Evolutionary conservation across 768 basidiomycete species (phyloP).

Genomic region (Boletales sp.): DNA sequence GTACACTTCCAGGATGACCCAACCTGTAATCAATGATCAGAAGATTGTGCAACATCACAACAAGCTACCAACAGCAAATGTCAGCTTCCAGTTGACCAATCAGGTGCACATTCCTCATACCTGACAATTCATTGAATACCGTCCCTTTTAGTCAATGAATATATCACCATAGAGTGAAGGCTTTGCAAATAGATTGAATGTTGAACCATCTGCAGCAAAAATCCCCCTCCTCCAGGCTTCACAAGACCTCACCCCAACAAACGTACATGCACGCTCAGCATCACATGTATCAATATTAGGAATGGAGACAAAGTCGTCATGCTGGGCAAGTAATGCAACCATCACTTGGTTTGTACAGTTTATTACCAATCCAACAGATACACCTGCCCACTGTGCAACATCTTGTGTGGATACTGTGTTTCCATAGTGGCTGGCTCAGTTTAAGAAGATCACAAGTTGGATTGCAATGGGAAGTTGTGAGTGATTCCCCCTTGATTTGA

Average conservation of each 20-base stretch:
- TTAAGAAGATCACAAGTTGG: too few species aligned
- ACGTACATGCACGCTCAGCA: not conserved
- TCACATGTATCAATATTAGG: not conserved
- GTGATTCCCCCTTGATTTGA: too few species aligned
- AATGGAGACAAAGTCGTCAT: constrained; percentile 1
- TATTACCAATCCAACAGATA: not conserved
- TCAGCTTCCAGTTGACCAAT: too few species aligned
- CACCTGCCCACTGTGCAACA: too few species aligned
- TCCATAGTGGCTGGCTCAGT: too few species aligned
- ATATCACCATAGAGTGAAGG: not conserved
- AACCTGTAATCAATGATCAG: constrained; percentile 26
- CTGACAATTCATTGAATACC: constrained; percentile 4
- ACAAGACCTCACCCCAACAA: not conserved
- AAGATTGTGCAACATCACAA: constrained; percentile 25
- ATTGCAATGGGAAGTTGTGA: too few species aligned
- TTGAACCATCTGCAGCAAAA: constrained; percentile 4
- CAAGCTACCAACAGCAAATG: constrained; percentile 17
- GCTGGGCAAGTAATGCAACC: not conserved
- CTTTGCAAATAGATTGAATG: not conserved
- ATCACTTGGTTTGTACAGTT: constrained; percentile 6
- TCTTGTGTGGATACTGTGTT: too few species aligned
- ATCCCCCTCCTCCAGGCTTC: not conserved
- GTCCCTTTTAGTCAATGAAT: constrained; percentile 3
- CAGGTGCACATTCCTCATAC: not conserved
- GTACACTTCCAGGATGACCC: constrained; percentile 27